Conservation (phyloP, 768 basidiomycete species). For the Epithele typhae region DNA sequence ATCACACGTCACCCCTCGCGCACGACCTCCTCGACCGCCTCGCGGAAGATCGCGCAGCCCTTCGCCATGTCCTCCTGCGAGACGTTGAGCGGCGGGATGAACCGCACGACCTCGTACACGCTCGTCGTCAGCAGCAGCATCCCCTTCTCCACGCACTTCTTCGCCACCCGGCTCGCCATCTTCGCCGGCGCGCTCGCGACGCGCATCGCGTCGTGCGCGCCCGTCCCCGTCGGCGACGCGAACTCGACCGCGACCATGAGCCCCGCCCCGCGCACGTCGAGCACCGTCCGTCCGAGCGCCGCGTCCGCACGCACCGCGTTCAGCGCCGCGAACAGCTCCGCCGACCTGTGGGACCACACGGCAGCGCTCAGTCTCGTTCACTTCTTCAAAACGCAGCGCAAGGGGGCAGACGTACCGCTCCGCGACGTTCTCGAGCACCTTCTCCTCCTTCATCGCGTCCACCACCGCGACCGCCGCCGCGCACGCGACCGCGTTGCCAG, state of each 20-base stretch:
- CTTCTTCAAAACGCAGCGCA: too few relatives aligned
- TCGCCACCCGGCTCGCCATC: constrained; percentile 67
- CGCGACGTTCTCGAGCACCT: constrained; percentile 77
- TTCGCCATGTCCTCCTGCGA: constrained; percentile 68
- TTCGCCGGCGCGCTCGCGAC: constrained; percentile 38
- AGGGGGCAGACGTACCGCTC: constrained; percentile 44
- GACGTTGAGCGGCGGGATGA: constrained; percentile 91
- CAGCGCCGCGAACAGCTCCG: constrained; percentile 65
- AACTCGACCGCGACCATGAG: constrained; percentile 89
- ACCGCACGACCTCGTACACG: constrained; percentile 82
- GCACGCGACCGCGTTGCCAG: constrained; percentile 89
- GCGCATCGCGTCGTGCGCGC: constrained; percentile 41
- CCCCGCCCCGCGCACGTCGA: constrained; percentile 86
- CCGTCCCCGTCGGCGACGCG: constrained; percentile 54
- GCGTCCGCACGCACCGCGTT: constrained; percentile 52
- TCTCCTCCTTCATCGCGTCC: constrained; percentile 74
- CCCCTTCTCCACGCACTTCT: constrained; percentile 81
- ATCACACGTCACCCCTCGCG: constrained; percentile 11
- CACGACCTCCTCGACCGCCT: constrained; percentile 69
- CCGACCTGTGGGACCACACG: constrained; percentile 59
- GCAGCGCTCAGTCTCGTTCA: too few relatives aligned
- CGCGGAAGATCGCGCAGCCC: constrained; percentile 59
- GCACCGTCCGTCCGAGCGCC: constrained; percentile 50
- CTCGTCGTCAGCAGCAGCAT: constrained; percentile 87
- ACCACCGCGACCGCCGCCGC: constrained; percentile 85